These are phyloP conservation scores for Chaetomiaceae sp. DNA, from an alignment of 2,329 filamentous ascomycete species.

Conservation along the genomic window DNA sequence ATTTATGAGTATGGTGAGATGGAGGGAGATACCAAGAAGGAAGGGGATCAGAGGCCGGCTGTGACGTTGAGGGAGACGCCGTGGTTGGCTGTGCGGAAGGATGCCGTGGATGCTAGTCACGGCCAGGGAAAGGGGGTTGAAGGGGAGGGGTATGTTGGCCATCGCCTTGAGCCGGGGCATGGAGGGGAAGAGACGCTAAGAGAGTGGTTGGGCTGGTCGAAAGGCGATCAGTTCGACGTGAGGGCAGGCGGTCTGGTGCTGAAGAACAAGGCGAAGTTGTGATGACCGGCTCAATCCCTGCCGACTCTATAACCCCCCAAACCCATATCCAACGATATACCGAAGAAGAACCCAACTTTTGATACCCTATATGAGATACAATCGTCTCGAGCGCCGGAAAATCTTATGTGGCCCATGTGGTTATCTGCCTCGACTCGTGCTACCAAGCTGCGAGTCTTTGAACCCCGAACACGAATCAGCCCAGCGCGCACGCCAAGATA, in stretches of 20 bases:
- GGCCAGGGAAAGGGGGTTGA: constrained; percentile 63
- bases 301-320: too few relatives aligned
- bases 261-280: constrained; percentile 29
- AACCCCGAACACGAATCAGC: too few relatives aligned
- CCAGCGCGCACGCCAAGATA: too few relatives aligned
- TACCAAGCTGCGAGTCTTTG: too few relatives aligned
- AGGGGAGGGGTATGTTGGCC: constrained; percentile 63
- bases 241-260: constrained; percentile 57
- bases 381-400: neutral
- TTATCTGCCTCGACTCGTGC: too few relatives aligned
- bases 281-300: neutral
- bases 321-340: too few relatives aligned
- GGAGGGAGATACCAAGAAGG: constrained; percentile 46
- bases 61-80: constrained; percentile 69
- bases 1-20: constrained; percentile 74
- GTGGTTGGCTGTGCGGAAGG: constrained; percentile 55
- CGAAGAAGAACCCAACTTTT: too few relatives aligned
- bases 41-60: constrained; percentile 66
- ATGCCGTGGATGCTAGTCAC: constrained; percentile 36
- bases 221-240: constrained; percentile 66
- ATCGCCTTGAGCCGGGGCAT: constrained; percentile 58
- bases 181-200: constrained; percentile 67
- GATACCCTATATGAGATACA: neutral
- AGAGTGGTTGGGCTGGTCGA: constrained; percentile 74
- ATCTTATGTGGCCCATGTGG: too few relatives aligned